Base-by-base conservation (phyloP, 768 basidiomycete genomes). In the Russula griseocarnosa region DNA sequence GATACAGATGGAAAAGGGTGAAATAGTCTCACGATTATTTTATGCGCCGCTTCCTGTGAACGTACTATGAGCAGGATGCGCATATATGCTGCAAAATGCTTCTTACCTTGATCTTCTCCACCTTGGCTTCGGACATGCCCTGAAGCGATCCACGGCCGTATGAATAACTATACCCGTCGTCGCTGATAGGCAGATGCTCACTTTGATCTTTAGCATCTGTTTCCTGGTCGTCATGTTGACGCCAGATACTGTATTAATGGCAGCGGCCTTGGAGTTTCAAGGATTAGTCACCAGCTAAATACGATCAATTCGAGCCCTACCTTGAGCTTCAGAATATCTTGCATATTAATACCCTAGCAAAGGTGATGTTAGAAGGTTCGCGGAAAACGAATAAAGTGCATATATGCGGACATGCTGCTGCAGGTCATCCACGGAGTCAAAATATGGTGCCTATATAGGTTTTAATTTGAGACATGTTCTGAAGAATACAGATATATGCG, bases 71-170 rank as follows among this genome's bases (percentile, higher is more conserved):
- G 40, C 36, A 46, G 40, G 5, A 44, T 7, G 34, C n/a, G 46
- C 51, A 64, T 51, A 61, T 56, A 52, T 34, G 51, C 47, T 8
- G 22, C 24, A 63, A 71, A 62, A 65, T 9, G 16, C 3, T 46
- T 60, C 72, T 47, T 61, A 83, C 93, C 79, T 96, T 96, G 70
- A 98, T 91, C 74, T 98, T 98, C 71, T 98, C 95, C 2, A 98
- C 94, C 73, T 98, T 98, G 0, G 95, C 90, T 70, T 97, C 95
- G 3, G 94, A 94, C 82, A 96, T 87, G 49, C 95, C 95, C 92
- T 95, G 61, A 11, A 64, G 22, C 62, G 46, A 58, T 2, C 18
- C 53, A 53, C 55, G 22, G 51, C 63, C 26, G 59, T 58, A 44
- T 59, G 32, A 54, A 46, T 44, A 30, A 36, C 55, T n/a, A 22